Evolutionary conservation across 768 basidiomycete species (phyloP).

Genomic region (Russula ochroleuca): DNA sequence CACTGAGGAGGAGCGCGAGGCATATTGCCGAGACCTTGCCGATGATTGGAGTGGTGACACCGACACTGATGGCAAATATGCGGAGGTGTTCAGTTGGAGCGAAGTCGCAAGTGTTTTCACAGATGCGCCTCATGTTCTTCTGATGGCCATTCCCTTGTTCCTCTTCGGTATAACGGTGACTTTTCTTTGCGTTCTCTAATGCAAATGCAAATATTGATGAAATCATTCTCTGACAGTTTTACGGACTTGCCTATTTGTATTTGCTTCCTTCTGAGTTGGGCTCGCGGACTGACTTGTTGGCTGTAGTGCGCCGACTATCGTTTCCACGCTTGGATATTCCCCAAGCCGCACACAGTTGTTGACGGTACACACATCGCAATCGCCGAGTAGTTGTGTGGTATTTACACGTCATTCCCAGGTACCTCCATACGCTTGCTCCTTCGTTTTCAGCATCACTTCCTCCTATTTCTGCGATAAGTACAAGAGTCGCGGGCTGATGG

Average conservation of each 20-base stretch:
- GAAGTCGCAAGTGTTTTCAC: constrained; percentile 49
- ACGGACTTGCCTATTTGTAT: constrained; percentile 31
- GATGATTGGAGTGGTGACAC: constrained; percentile 33
- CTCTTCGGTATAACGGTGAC: constrained; percentile 48
- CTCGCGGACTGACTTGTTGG: not conserved
- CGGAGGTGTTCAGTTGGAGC: constrained; percentile 51
- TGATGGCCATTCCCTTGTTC: constrained; percentile 50
- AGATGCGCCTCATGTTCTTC: constrained; percentile 50
- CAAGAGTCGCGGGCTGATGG: constrained; percentile 25
- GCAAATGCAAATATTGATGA: not conserved
- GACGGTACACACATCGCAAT: constrained; percentile 18
- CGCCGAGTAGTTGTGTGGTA: not conserved
- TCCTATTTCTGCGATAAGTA: constrained; percentile 27
- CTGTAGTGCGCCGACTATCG: constrained; percentile 32
- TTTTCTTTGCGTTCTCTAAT: not conserved
- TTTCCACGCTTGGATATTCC: constrained; percentile 32
- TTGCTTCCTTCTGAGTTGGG: not conserved
- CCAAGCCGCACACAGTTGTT: constrained; percentile 34
- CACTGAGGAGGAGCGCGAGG: constrained; percentile 43
- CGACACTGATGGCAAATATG: constrained; percentile 38
- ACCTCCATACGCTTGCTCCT: constrained; percentile 34
- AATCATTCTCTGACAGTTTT: constrained; percentile 20
- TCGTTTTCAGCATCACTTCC: constrained; percentile 26
- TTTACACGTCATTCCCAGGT: constrained; percentile 24
- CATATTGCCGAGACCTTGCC: constrained; percentile 38